Base-by-base conservation (phyloP, 139 green algal species). In the Eudorina sp. region DNA sequence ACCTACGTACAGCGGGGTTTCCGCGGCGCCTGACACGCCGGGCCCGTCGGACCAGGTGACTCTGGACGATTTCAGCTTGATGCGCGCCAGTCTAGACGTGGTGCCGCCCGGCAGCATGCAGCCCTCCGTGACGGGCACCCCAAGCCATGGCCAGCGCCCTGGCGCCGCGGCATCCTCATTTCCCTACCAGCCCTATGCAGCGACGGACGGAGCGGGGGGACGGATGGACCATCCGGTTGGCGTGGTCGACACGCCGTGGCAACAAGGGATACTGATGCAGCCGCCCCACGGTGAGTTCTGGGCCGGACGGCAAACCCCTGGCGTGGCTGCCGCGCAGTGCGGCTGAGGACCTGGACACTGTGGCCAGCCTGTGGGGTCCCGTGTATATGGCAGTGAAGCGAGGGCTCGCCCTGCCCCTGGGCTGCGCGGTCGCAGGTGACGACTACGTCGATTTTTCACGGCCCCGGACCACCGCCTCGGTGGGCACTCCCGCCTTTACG, bases 71-170 rank as follows among this genome's bases (percentile, higher is more conserved):
- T 62, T 85, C 40, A 85, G 53, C 55, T 34, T 74, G 5, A 38
- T 69, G 55, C 55, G 78, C 25, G 78, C 78, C 0, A 85, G 78
- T n/a, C 1, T 85, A 40, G 78, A 85, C n/a, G 78, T 85, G 27
- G 40, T 55, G 25, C 9, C 78, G 40, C 58, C 78, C 4, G 55
- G 27, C 40, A 85, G 78, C 78, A 64, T 58, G 55, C 40, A 75
- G 13, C 78, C 58, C 8, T 85, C 78, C 0, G 55, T 74, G 55
- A 40, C 53, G 2, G 53, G 77, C 40, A 83, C 76, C 19, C 76
- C 76, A 18, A 83, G 76, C 34, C 31, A 79, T 34, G 27, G 66
- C 3, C 66, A 46, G 31, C 66, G 21, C 18, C 16, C 66, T 2
- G 34, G 46, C 31, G 66, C 34, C 66, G 8, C 66, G 31, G 31